Conservation (phyloP, 495 filamentous ascomycete species). For the Aspergillus panamensis region DNA sequence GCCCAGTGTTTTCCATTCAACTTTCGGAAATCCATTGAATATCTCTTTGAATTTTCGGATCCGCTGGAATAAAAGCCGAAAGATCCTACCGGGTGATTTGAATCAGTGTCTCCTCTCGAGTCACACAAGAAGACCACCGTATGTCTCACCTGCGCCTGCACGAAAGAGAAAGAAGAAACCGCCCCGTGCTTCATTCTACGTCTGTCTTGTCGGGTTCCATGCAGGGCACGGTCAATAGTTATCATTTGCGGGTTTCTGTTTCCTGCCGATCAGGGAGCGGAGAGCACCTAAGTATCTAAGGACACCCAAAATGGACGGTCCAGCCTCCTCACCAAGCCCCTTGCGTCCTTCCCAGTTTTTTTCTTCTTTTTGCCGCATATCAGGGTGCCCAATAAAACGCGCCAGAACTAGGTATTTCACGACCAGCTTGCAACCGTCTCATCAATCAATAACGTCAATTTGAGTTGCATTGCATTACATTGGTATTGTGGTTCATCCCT, state of each 20-base stretch:
- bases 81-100: neutral
- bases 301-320: slow-evolving; percentile 9
- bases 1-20: too few relatives aligned
- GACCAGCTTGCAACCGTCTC: slow-evolving; percentile 13
- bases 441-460: slow-evolving; percentile 21
- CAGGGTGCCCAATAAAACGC: slow-evolving; percentile 13
- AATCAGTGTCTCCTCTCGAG: neutral
- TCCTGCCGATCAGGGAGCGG: slow-evolving; percentile 7
- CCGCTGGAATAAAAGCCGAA: neutral
- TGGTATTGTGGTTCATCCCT: slow-evolving; percentile 18
- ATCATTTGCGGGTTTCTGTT: slow-evolving; percentile 7
- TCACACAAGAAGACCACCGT: slow-evolving; percentile 7
- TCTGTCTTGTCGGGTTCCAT: slow-evolving; percentile 16
- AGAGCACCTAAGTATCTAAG: slow-evolving; percentile 4
- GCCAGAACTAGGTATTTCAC: neutral
- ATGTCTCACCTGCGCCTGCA: slow-evolving; percentile 15
- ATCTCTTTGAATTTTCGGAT: neutral
- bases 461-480: slow-evolving; percentile 31
- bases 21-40: neutral
- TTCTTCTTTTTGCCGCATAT: slow-evolving; percentile 6
- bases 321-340: slow-evolving; percentile 15
- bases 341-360: slow-evolving; percentile 20
- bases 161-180: neutral
- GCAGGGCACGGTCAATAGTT: slow-evolving; percentile 18
- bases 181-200: slow-evolving; percentile 18